A percentile compares a stretch with the other conserved stretches of the same genome.
Conservation (phyloP, 768 basidiomycete genomes). For the Boletellus sp. region DNA sequence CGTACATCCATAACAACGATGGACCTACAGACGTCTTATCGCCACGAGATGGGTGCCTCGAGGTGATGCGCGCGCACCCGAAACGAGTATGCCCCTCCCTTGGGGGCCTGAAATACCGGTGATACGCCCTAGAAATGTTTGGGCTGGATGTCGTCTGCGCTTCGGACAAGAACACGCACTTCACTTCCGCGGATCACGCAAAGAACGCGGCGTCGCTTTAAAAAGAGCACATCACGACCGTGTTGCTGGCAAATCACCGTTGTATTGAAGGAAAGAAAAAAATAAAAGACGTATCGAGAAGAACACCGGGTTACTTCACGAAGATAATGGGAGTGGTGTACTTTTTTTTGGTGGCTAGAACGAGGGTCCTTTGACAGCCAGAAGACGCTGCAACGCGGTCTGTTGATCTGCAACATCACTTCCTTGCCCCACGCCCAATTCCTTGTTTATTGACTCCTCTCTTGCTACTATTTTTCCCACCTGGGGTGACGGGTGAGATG, state of each 20-base stretch:
- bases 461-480: not conserved
- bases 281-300: not conserved
- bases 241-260: conserved; percentile 8
- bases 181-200: conserved; percentile 10
- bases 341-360: conserved; percentile 5
- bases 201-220: not conserved
- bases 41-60: conserved; percentile 9
- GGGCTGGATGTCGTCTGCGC: not conserved
- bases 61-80: not conserved
- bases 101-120: not conserved
- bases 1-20: conserved; percentile 20
- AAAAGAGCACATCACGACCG: conserved; percentile 4
- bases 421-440: not conserved
- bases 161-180: not conserved
- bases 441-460: not conserved
- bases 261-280: not conserved
- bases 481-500: conserved; percentile 13
- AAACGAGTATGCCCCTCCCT: not conserved
- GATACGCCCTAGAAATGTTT: not conserved
- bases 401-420: not conserved
- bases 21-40: conserved; percentile 21
- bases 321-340: not conserved
- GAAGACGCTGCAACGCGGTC: not conserved
- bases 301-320: conserved; percentile 20
- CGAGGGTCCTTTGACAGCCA: not conserved